These are phyloP conservation scores for Kitagawia praeruptora DNA, from an alignment of 129 eudicot genomes.

Conservation along the genomic window DNA sequence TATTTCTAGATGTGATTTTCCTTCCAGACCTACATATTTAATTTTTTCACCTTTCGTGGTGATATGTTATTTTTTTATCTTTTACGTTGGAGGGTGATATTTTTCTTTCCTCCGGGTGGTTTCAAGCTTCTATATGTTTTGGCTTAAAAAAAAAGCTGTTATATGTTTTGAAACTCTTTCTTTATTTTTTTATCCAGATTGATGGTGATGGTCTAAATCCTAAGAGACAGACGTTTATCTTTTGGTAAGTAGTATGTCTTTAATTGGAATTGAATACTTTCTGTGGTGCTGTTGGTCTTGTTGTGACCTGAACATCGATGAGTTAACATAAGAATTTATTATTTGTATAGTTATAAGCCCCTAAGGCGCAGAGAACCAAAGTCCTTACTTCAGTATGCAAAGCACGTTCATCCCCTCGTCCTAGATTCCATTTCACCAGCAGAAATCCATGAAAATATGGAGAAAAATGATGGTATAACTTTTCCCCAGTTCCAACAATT, in stretches of 20 bases:
- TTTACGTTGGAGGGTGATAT: not conserved
- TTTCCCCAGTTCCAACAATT: not conserved
- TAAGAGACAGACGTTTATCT: constrained; percentile 45
- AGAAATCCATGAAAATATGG: constrained; percentile 27
- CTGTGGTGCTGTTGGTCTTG: not conserved
- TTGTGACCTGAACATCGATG: not conserved
- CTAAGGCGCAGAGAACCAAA: constrained; percentile 32
- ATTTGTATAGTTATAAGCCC: constrained; percentile 41
- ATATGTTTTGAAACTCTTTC: not conserved
- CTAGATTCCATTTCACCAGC: constrained; percentile 33
- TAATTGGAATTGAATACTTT: not conserved
- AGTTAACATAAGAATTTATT: not conserved
- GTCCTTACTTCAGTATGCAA: constrained; percentile 25
- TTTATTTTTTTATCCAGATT: constrained; percentile 30
- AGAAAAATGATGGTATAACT: constrained; percentile 36
- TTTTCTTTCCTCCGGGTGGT: not conserved
- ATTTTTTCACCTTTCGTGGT: not conserved
- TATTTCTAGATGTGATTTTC: not conserved
- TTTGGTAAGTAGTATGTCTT: constrained; percentile 35
- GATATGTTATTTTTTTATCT: not conserved
- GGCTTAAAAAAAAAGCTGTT: not conserved
- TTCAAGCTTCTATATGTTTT: not conserved
- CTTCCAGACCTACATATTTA: not conserved
- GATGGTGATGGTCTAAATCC: constrained; percentile 52
- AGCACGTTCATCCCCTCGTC: constrained; percentile 39